Evolutionary conservation across 225 moss, liverwort and hornwort genomes (phyloP).

Genomic region (Pseudoscleropodium purum): DNA sequence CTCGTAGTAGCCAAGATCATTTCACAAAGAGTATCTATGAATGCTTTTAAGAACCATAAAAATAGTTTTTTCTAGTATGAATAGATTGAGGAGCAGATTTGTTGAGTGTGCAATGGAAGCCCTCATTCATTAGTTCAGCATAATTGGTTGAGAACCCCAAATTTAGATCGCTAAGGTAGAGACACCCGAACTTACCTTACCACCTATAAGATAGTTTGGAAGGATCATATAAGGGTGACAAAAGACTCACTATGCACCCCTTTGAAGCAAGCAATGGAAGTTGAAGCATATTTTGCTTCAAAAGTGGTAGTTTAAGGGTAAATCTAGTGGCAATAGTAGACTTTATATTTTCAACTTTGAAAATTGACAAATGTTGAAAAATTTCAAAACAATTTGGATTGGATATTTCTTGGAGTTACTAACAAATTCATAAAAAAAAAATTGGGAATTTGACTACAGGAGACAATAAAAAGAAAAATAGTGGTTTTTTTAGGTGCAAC

Average conservation of each 20-base stretch:
- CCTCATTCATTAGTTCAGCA: not conserved
- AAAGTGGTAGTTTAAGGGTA: not conserved
- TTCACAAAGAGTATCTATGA: not conserved
- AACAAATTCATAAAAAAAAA: not conserved
- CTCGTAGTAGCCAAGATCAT: not conserved
- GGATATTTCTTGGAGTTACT: not conserved
- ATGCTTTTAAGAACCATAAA: not conserved
- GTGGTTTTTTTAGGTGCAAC: accelerated
- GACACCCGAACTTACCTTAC: accelerated
- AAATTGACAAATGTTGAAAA: not conserved
- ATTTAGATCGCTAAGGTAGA: not conserved
- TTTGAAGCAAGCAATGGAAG: not conserved
- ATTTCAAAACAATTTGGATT: not conserved
- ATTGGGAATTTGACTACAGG: not conserved
- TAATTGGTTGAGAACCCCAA: not conserved
- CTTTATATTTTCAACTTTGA: not conserved
- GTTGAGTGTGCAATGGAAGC: not conserved
- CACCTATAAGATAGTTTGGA: not conserved
- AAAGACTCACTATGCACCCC: not conserved
- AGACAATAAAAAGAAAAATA: not conserved
- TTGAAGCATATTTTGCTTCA: not conserved
- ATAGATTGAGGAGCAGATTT: accelerated
- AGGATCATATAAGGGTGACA: not conserved
- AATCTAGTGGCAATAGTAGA: not conserved
- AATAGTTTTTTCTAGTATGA: not conserved